phyloP scores from a whole-genome alignment of 305 asterid species.

The Fraxinus ornus region DNA sequence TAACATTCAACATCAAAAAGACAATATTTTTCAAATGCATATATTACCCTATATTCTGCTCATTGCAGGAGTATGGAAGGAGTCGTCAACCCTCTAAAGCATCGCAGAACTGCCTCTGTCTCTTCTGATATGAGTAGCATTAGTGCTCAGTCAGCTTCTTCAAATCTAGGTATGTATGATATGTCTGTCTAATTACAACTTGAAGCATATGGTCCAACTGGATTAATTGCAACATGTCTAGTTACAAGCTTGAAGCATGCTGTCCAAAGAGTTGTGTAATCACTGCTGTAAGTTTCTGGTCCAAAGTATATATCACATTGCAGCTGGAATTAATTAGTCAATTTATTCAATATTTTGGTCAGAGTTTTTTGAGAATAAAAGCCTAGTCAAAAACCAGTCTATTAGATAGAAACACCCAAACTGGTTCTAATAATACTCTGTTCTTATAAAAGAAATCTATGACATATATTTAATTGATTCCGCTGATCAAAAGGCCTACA shows the following conservation, averaged over 20 bases:
- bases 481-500: neutral
- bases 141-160: slow-evolving; percentile 54
- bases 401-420: neutral
- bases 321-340: neutral
- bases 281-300: neutral
- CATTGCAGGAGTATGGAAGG: slow-evolving; percentile 54
- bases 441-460: neutral
- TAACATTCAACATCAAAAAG: slow-evolving; percentile 9
- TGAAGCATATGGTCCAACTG: neutral
- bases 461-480: neutral
- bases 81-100: slow-evolving; percentile 47
- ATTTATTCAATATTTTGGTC: neutral
- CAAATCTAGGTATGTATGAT: slow-evolving; percentile 57
- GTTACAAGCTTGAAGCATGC: slow-evolving; percentile 15
- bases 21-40: slow-evolving; percentile 10
- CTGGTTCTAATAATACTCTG: neutral
- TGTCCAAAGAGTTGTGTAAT: slow-evolving; percentile 8
- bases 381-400: neutral
- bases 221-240: neutral
- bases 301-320: neutral
- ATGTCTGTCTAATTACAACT: slow-evolving; percentile 1
- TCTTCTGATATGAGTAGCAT: slow-evolving; percentile 83
- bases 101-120: slow-evolving; percentile 67
- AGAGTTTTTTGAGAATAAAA: neutral
- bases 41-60: slow-evolving; percentile 8